Conservation (phyloP, 257 asterid genomes). For the Ilex aquifolium region DNA sequence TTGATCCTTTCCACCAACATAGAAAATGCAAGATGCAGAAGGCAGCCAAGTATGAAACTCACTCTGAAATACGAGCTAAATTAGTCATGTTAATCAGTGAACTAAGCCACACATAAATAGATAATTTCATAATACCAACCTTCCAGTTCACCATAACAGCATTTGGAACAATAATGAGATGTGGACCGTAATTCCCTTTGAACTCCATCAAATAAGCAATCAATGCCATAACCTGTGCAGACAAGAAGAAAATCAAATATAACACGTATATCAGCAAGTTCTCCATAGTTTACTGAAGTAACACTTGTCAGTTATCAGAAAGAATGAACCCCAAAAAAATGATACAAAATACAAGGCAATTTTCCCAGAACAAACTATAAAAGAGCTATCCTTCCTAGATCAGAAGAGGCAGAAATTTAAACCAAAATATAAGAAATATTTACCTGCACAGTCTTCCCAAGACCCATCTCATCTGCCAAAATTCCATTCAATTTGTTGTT, state of each 20-base stretch:
- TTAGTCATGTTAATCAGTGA: slow-evolving; percentile 15
- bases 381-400: no score
- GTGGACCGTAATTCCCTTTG: slow-evolving; percentile 99
- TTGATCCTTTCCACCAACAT: slow-evolving; percentile 88
- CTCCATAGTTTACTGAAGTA: no score
- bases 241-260: slow-evolving; percentile 8
- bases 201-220: slow-evolving; percentile 97
- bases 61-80: slow-evolving; percentile 48
- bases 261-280: neutral
- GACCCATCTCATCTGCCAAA: slow-evolving; percentile 99
- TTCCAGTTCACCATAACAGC: slow-evolving; percentile 99
- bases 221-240: slow-evolving; percentile 85
- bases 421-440: slow-evolving; percentile 1
- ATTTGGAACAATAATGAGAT: slow-evolving; percentile 95
- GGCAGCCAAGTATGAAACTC: slow-evolving; percentile 97
- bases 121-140: slow-evolving; percentile 36
- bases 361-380: no score
- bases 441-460: slow-evolving; percentile 99
- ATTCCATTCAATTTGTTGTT: slow-evolving; percentile 96
- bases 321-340: slow-evolving; percentile 1
- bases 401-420: neutral
- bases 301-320: no score
- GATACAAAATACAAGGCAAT: no score
- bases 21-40: slow-evolving; percentile 86
- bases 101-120: slow-evolving; percentile 1